Evolutionary conservation across 2,329 filamentous ascomycete species (phyloP).

Genomic region (Diplodia intermedia): DNA sequence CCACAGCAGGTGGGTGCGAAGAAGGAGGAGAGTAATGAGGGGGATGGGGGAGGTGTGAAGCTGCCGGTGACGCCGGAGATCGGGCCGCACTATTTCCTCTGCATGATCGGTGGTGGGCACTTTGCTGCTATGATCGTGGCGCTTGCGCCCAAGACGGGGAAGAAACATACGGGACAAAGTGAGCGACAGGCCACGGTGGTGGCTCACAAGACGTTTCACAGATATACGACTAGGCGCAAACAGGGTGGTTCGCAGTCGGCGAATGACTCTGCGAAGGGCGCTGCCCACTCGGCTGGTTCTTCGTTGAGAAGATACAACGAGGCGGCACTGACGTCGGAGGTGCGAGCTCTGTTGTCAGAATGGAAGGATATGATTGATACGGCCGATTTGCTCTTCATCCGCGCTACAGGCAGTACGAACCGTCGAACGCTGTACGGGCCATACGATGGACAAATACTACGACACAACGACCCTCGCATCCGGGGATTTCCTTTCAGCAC

Average conservation of each 20-base stretch:
- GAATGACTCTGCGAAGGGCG: slow-evolving; percentile 92
- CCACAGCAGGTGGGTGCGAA: slow-evolving; percentile 59
- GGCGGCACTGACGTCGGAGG: slow-evolving; percentile 85
- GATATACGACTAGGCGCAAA: slow-evolving; percentile 94
- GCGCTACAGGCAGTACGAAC: slow-evolving; percentile 87
- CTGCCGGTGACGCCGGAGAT: slow-evolving; percentile 65
- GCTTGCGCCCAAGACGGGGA: slow-evolving; percentile 78
- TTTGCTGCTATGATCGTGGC: slow-evolving; percentile 97
- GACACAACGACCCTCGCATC: slow-evolving; percentile 77
- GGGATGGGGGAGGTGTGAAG: slow-evolving; percentile 65
- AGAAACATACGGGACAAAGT: slow-evolving; percentile 71
- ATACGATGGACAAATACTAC: slow-evolving; percentile 86
- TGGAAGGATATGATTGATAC: slow-evolving; percentile 89
- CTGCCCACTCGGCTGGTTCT: slow-evolving; percentile 91
- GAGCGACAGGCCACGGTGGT: slow-evolving; percentile 87
- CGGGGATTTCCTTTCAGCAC: slow-evolving; percentile 94
- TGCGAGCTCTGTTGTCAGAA: slow-evolving; percentile 77
- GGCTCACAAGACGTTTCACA: slow-evolving; percentile 96
- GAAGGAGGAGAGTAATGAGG: slow-evolving; percentile 42
- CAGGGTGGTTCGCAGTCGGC: slow-evolving; percentile 95
- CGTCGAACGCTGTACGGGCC: slow-evolving; percentile 86
- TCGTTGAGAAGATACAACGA: slow-evolving; percentile 93
- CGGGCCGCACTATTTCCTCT: slow-evolving; percentile 89
- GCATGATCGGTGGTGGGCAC: slow-evolving; percentile 98
- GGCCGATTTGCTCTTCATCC: slow-evolving; percentile 84